Conservation (phyloP, 1,284 basidiomycete genomes). For the Malassezia restricta region DNA sequence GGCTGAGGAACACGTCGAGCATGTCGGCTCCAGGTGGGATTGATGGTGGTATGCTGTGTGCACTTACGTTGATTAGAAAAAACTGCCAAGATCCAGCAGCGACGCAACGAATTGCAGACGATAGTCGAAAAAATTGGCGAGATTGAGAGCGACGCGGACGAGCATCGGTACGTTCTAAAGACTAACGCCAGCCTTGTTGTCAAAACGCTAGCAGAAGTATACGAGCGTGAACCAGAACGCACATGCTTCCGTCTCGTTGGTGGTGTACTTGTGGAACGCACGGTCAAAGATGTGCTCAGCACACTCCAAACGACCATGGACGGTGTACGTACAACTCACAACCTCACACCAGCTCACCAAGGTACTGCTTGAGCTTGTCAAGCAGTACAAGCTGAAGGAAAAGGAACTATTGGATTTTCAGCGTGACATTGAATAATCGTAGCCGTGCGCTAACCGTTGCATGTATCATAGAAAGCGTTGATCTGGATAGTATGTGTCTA, state of each 20-base stretch:
- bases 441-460: too few species aligned
- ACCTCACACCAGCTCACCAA: constrained; percentile 28
- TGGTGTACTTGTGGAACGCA: constrained; percentile 86
- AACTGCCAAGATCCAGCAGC: constrained; percentile 27
- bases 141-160: constrained; percentile 42
- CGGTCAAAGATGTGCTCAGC: constrained; percentile 87
- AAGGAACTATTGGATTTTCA: constrained; percentile 30
- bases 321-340: constrained; percentile 26
- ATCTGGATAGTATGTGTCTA: neutral
- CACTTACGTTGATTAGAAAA: constrained; percentile 17
- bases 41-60: too few species aligned
- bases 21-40: too few species aligned
- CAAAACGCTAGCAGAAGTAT: constrained; percentile 58
- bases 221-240: constrained; percentile 62
- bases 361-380: constrained; percentile 35
- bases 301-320: constrained; percentile 48
- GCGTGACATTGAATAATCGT: neutral
- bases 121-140: constrained; percentile 43
- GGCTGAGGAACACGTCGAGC: too few species aligned
- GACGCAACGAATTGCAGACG: constrained; percentile 35
- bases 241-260: constrained; percentile 95
- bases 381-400: constrained; percentile 44
- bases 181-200: constrained; percentile 63
- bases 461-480: neutral
- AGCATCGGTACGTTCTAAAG: constrained; percentile 33